Base-by-base conservation (phyloP, 306 rosid genomes). In the Fagus crenata region DNA sequence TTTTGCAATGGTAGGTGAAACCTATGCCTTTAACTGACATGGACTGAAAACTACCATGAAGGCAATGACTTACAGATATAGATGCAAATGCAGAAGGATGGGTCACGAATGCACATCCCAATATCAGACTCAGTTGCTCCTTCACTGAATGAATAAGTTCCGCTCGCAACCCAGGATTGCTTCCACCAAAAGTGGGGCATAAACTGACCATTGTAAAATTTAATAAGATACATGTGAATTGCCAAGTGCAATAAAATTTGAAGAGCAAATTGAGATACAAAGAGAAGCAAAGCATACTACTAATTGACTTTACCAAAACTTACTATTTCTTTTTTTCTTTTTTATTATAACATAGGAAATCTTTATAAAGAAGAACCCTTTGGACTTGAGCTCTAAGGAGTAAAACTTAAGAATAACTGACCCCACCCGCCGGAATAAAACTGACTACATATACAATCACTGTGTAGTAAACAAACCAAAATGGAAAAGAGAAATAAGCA, bases 171-270 rank as follows among this genome's bases (percentile, higher is more conserved):
- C 99, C 98, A 11, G 99, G 99, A 83, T 91, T 92, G 89, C 92
- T 96, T 92, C 97, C 99, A 36, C 99, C 99, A 81, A 96, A 53
- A 39, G 99, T 92, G 71, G 98, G 97, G 69, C 89, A 89, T 73
- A 92, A 77, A 85, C 98, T 96, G 89, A 77, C 76, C 78, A 72
- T 71, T 49, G 49, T 32, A 46, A 58, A 77, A 43, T 53, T 36
- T 15, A 6, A 70, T 58, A 77, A 77, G 49, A 71, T 72, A 5
- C 5, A 82, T 32, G 55, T 71, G 49, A 85, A 78, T 22, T 59
- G 65, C 40, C 75, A 60, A 8, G 13, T 15, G 46, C 32, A 69
- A 80, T 17, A 40, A 33, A 70, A 78, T 36, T 31, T 7, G 9
- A 80, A 81, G 68, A 22, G 28, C 65, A 51, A 70, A 41, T 40